Base-by-base conservation (phyloP, 2,329 filamentous ascomycete species). In the Sphaerulina musiva region DNA sequence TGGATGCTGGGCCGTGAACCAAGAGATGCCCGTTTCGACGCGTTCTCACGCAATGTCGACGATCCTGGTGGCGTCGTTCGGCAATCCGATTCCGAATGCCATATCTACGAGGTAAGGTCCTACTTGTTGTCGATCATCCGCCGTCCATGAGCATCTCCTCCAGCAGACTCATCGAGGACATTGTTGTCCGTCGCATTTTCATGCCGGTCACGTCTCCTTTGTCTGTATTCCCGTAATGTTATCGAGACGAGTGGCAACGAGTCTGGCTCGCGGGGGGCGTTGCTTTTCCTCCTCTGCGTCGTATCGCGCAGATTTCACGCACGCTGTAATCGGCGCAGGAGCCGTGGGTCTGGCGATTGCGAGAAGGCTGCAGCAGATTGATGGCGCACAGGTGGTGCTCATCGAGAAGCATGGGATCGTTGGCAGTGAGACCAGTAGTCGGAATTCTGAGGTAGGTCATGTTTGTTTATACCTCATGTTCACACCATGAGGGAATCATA, bases 351-450 rank as follows among this genome's bases (percentile, higher is more conserved):
- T 95, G 1, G 86, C 91, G 7, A 80, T 90, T 52, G 88, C 89
- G 4, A 80, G 86, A 4, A 79, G 84, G 59, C 79, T 95, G 23
- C 83, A 89, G 51, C 71, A 73, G 54, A 75, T 78, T 55, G 76
- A 82, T 32, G 74, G 77, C 17, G 78, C 79, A 5, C 82, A 81
- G 2, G 92, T 88, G 0, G 78, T 95, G 10, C 76, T 95, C 51
- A 82, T 96, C 1, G 91, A 96, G 72, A 83, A 87, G 26, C 87
- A 95, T 75, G 72, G 77, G 20, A 77, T 80, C 48, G 78, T 87
- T 26, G 91, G 91, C 47, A 92, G 83, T 29, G 91, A 96, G 74
- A 95, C 90, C 0, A 91, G 86, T 59, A 88, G 86, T 60, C 84
- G 91, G 62, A 96, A 95, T 75, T 92, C 87, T 67, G 91, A 97